Evolutionary conservation across 768 basidiomycete species (phyloP).

Genomic region (Lenzites betulinus): DNA sequence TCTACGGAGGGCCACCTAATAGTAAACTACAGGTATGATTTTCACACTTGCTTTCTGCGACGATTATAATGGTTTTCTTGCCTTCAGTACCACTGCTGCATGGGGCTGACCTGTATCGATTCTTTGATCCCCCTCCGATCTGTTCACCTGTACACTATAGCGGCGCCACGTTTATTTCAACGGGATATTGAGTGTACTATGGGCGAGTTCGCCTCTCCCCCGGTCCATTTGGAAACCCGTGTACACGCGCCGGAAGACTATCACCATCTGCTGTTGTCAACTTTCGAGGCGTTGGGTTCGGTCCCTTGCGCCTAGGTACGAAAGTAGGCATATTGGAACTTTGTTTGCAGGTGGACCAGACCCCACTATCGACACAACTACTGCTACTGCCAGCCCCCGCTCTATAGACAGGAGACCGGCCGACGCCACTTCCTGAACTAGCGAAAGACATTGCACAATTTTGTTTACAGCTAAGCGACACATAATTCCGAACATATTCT

Average conservation of each 20-base stretch:
- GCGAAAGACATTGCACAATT: no score
- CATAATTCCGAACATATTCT: neutral
- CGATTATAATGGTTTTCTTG: neutral
- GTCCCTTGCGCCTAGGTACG: no score
- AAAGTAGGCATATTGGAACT: no score
- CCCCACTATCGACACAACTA: no score
- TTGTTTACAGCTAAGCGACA: neutral
- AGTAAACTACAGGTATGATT: slow-evolving; percentile 62
- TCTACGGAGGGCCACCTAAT: slow-evolving; percentile 64
- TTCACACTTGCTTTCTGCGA: neutral
- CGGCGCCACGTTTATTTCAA: neutral
- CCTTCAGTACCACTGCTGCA: slow-evolving; percentile 56
- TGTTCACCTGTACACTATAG: slow-evolving; percentile 1
- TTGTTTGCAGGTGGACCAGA: no score
- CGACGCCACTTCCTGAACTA: no score
- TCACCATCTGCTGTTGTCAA: no score
- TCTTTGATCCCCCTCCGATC: neutral
- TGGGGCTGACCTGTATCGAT: slow-evolving; percentile 45
- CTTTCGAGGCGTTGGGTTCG: no score
- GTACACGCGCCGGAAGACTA: no score
- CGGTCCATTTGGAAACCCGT: no score
- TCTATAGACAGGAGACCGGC: no score
- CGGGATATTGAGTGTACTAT: neutral
- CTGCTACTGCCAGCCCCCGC: no score
- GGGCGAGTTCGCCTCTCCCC: neutral